Evolutionary conservation across 768 basidiomycete species (phyloP).

Genomic region (Leccinellum rugosiceps): DNA sequence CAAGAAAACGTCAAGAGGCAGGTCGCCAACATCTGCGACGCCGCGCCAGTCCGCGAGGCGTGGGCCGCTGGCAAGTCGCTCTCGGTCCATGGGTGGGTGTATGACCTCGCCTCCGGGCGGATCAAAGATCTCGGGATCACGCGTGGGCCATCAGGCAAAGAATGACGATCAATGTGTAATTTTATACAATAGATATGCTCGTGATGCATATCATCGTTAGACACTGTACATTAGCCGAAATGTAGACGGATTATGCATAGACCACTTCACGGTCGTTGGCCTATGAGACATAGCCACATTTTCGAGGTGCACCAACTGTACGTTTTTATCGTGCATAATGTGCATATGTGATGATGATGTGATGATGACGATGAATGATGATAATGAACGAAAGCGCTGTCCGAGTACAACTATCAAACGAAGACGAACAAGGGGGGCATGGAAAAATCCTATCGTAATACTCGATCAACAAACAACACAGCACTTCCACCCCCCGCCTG

Average conservation of each 20-base stretch:
- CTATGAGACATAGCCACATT: too few relatives aligned
- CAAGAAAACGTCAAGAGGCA: slow-evolving; percentile 59
- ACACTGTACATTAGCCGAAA: too few relatives aligned
- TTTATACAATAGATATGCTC: neutral
- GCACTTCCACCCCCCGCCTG: slow-evolving; percentile 50
- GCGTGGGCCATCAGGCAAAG: slow-evolving; percentile 6
- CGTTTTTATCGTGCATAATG: neutral
- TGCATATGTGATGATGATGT: neutral
- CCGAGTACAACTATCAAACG: slow-evolving; percentile 9
- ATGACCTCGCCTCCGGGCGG: slow-evolving; percentile 56
- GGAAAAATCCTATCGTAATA: neutral
- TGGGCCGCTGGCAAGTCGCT: slow-evolving; percentile 43
- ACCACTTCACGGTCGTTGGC: too few relatives aligned
- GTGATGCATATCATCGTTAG: too few relatives aligned
- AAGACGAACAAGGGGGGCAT: neutral
- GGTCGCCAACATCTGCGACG: slow-evolving; percentile 48
- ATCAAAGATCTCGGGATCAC: slow-evolving; percentile 58
- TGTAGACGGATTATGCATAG: too few relatives aligned
- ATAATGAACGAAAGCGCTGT: slow-evolving; percentile 6
- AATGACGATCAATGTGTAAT: neutral
- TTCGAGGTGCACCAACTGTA: too few relatives aligned
- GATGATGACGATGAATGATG: neutral
- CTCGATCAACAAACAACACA: slow-evolving; percentile 60
- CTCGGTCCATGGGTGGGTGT: slow-evolving; percentile 73
- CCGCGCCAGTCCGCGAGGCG: slow-evolving; percentile 43